These are phyloP conservation scores for Mrakia hoshinonis DNA, from an alignment of 768 basidiomycete species.

Conservation along the genomic window DNA sequence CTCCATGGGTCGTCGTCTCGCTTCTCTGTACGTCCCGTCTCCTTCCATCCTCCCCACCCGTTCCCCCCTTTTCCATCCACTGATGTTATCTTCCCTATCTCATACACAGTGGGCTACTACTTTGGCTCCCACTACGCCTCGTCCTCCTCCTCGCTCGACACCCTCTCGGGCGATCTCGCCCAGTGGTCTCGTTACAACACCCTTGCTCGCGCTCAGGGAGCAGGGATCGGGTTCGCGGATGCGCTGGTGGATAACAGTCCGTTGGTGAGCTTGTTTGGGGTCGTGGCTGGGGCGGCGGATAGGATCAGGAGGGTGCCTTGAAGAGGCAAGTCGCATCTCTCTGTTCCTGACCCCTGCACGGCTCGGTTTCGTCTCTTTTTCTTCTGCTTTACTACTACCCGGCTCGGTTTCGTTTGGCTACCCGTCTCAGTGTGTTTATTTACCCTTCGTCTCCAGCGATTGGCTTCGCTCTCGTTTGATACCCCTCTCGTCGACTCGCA, in stretches of 20 bases:
- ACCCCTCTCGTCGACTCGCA: too few species aligned
- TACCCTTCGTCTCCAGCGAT: too few species aligned
- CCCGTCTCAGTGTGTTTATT: too few species aligned
- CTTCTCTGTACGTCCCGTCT: not conserved
- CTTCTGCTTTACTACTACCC: too few species aligned
- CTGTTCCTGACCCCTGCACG: not conserved
- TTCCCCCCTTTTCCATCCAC: not conserved
- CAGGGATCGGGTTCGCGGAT: conserved; percentile 20
- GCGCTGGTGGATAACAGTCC: not conserved
- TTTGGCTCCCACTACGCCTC: conserved; percentile 7
- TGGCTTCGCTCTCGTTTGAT: too few species aligned
- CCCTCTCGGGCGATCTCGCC: conserved; percentile 2
- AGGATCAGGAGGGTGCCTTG: conserved; percentile 1
- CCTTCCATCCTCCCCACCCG: not conserved
- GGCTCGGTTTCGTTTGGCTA: too few species aligned
- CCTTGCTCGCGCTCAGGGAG: conserved; percentile 23
- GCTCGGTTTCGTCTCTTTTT: too few species aligned
- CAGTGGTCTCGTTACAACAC: conserved; percentile 23
- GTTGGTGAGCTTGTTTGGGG: not conserved
- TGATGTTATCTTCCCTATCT: not conserved
- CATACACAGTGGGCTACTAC: conserved; percentile 7
- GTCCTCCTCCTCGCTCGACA: not conserved
- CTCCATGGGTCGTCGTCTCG: not conserved
- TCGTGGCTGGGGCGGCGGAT: not conserved
- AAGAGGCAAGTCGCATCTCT: not conserved